phyloP scores from a whole-genome alignment of 2,329 filamentous ascomycete species.

The Penicillium olsonii region DNA sequence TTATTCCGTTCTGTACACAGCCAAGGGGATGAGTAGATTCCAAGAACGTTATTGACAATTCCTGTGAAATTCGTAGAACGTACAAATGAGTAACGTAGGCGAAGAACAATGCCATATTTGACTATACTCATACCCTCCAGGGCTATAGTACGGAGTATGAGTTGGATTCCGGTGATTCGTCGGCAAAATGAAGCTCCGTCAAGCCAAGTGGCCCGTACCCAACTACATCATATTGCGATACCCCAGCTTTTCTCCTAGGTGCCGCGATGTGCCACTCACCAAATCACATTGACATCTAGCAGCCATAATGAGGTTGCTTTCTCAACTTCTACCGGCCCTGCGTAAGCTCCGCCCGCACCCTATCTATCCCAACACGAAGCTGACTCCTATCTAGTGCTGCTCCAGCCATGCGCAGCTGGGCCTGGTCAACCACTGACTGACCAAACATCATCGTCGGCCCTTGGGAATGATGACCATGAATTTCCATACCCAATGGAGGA shows the following conservation, averaged over 20 bases:
- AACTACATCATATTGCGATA: slow-evolving; percentile 22
- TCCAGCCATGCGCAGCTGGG: slow-evolving; percentile 32
- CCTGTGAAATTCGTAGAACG: background rate
- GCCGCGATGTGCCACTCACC: slow-evolving; percentile 40
- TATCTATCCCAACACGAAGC: slow-evolving; percentile 12
- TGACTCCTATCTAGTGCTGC: slow-evolving; percentile 34
- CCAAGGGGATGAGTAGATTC: slow-evolving; percentile 20
- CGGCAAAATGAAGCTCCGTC: slow-evolving; percentile 41
- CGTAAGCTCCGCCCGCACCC: slow-evolving; percentile 28
- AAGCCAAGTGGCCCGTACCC: slow-evolving; percentile 40
- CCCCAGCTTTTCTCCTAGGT: slow-evolving; percentile 7
- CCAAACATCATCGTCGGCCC: slow-evolving; percentile 18
- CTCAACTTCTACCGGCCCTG: slow-evolving; percentile 37
- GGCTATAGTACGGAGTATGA: too few species aligned
- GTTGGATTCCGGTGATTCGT: slow-evolving; percentile 18
- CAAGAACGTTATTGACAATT: slow-evolving; percentile 23
- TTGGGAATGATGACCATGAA: slow-evolving; percentile 20
- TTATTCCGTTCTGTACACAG: slow-evolving; percentile 36
- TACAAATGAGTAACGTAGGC: too few species aligned
- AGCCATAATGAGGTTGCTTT: slow-evolving; percentile 40
- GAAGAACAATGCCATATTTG: too few species aligned
- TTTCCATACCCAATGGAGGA: slow-evolving; percentile 25
- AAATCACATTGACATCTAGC: slow-evolving; percentile 17
- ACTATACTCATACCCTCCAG: too few species aligned
- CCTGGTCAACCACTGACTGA: slow-evolving; percentile 24